phyloP scores from a whole-genome alignment of 257 asterid species.

The Nicotiana benthamiana region DNA sequence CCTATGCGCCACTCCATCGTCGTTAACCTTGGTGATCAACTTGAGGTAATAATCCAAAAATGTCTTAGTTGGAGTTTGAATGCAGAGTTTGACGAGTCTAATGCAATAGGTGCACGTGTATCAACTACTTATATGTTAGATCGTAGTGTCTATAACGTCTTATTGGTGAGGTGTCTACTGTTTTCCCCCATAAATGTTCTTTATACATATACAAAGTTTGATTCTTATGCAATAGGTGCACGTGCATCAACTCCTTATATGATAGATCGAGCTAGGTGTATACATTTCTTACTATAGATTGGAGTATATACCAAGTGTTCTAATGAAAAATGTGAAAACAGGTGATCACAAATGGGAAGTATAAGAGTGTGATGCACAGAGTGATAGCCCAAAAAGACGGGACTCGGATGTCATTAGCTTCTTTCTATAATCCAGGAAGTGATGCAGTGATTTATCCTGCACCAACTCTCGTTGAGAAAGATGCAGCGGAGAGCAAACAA shows the following conservation, averaged over 20 bases:
- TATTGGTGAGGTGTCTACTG: no score
- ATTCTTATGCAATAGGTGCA: no score
- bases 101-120: not conserved
- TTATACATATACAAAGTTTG: no score
- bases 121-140: not conserved
- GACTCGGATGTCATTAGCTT: constrained; percentile 22
- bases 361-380: constrained; percentile 24
- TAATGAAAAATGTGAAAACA: not conserved
- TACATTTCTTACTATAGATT: no score
- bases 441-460: constrained; percentile 27
- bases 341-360: constrained; percentile 26
- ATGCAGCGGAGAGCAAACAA: constrained; percentile 7
- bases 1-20: constrained; percentile 53
- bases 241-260: not conserved
- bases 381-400: constrained; percentile 23
- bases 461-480: constrained; percentile 6
- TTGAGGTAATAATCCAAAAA: constrained; percentile 26
- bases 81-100: not conserved
- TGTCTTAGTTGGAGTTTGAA: no score
- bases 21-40: constrained; percentile 66
- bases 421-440: constrained; percentile 27
- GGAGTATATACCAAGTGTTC: no score
- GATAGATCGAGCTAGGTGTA: no score
- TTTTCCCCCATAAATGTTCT: no score
- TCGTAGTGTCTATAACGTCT: no score